Evolutionary conservation across 176 grass and related monocot species (phyloP).

Genomic region (Hyparrhenia diplandra): DNA sequence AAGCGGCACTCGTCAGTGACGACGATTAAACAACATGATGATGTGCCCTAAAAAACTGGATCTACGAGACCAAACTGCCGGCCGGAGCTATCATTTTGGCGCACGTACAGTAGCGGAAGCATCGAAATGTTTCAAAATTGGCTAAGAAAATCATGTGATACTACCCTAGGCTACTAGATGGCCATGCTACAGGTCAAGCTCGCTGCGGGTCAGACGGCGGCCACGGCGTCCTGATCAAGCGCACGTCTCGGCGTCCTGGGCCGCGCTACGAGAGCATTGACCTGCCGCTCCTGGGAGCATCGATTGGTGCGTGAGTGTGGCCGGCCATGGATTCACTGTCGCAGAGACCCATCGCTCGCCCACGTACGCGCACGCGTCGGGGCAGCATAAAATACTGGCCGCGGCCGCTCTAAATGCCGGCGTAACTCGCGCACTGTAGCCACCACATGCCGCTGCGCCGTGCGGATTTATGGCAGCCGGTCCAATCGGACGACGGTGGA

Average conservation of each 20-base stretch:
- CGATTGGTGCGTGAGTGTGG: too few relatives aligned
- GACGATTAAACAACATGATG: not conserved
- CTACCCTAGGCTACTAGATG: too few relatives aligned
- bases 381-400: constrained; percentile 45
- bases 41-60: constrained; percentile 29
- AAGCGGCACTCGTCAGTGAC: not conserved
- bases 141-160: not conserved
- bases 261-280: constrained; percentile 30
- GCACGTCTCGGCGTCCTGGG: not conserved
- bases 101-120: constrained; percentile 15
- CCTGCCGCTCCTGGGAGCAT: too few relatives aligned
- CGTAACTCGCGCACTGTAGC: constrained; percentile 22
- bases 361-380: not conserved
- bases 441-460: constrained; percentile 35
- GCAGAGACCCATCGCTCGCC: too few relatives aligned
- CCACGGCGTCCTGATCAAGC: not conserved
- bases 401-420: constrained; percentile 14
- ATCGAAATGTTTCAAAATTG: not conserved
- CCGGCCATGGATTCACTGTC: too few relatives aligned
- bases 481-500: not conserved
- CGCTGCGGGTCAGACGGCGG: not conserved
- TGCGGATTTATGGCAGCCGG: not conserved
- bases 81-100: not conserved
- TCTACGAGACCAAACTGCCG: not conserved
- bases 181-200: not conserved